Evolutionary conservation across 2,329 filamentous ascomycete species (phyloP).

Genomic region (Acrocalymma vagum): DNA sequence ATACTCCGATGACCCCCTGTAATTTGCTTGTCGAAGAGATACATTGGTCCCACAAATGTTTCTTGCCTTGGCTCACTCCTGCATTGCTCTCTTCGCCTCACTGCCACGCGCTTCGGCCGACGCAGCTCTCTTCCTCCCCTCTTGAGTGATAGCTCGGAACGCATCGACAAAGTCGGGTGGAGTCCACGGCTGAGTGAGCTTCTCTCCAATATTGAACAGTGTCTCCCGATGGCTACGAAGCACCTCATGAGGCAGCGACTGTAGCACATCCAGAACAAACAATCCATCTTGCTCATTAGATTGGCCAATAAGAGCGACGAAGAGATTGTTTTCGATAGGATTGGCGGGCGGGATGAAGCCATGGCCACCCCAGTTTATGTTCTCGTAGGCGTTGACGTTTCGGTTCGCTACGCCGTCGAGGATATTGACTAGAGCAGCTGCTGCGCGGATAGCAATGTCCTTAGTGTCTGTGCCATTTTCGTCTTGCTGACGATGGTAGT

Average conservation of each 20-base stretch:
- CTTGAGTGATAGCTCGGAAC: conserved; percentile 36
- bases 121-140: conserved; percentile 43
- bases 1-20: too few relatives aligned
- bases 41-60: not conserved
- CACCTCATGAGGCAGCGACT: conserved; percentile 37
- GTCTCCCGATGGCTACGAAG: conserved; percentile 39
- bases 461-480: conserved; percentile 27
- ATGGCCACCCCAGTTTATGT: conserved; percentile 42
- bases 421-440: conserved; percentile 39
- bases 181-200: conserved; percentile 30
- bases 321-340: conserved; percentile 40
- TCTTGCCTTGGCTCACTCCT: conserved; percentile 7
- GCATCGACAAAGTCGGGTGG: conserved; percentile 32
- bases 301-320: conserved; percentile 37
- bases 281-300: conserved; percentile 18
- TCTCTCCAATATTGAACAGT: conserved; percentile 33
- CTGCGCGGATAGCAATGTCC: conserved; percentile 33
- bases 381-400: conserved; percentile 41
- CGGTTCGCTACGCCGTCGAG: conserved; percentile 41
- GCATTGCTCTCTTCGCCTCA: conserved; percentile 40
- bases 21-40: conserved; percentile 1
- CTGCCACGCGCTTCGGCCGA: conserved; percentile 37
- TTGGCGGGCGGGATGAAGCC: conserved; percentile 31
- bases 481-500: conserved; percentile 34
- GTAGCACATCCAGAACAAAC: conserved; percentile 42